Base-by-base conservation (phyloP, 2,329 filamentous ascomycete genomes). In the Ascosphaera apis region DNA sequence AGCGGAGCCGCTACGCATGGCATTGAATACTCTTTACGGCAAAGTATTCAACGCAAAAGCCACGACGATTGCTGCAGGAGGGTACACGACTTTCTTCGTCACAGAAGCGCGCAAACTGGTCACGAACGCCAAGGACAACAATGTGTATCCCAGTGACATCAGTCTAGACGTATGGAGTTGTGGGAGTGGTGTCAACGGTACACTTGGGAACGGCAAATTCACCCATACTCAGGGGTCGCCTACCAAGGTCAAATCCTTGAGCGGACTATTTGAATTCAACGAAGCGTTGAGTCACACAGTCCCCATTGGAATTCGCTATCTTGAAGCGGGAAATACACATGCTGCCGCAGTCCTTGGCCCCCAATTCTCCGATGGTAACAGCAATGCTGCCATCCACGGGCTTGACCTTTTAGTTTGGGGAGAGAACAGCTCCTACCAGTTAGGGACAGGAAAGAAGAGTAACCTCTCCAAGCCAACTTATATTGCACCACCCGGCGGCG, bases 321-420 rank as follows among this genome's bases (percentile, higher is more conserved):
- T 95, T 15, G 77, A 71, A 3, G 73, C 83, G 8, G 88, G 88
- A 17, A 63, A 69, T 17, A 82, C 78, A 0, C 88, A 98, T 54
- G 75, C 72, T 21, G 71, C 80, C 0, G 86, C 82, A 1, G 66
- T 88, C 7, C 74, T 95, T 71, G 67, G 73, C 48, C 93, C 93
- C 50, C 21, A 11, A 25, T 68, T 77, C 19, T 79, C 79, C 1
- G 77, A 83, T 47, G 81, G 74, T 1, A 44, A 45, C n/a, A 84
- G 88, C 51, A 11, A 25, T 11, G 11, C 21, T 11, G 5, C 21
- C 21, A 6, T 25, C n/a, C 92, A 75, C 70, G 88, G 88, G 34
- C 72, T 77, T 3, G 88, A 95, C 51, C 74, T 84, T 19, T 53
- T 95, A 1, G 91, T 81, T 63, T 98, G 84, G 81, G 88, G 88